These are phyloP conservation scores for Didymella glomerata DNA, from an alignment of 2,329 filamentous ascomycete species.

Conservation along the genomic window DNA sequence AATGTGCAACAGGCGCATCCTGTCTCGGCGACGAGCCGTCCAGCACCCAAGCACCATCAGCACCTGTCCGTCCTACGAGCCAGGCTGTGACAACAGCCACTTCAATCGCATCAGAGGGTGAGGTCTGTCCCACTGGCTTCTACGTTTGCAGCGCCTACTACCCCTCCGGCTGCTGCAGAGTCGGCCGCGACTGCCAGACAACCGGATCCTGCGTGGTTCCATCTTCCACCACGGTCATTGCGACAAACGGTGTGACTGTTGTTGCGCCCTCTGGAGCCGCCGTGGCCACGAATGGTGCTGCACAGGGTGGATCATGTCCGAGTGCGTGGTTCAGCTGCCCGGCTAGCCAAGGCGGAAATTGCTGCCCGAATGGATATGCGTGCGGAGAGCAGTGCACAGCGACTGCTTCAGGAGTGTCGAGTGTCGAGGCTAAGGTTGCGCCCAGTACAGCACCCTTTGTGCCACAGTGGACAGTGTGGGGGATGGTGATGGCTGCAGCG, in stretches of 20 bases:
- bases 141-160: conserved; percentile 89
- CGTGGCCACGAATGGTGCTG: conserved; percentile 45
- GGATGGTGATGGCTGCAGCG: conserved; percentile 39
- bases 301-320: conserved; percentile 67
- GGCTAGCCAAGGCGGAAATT: conserved; percentile 74
- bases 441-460: conserved; percentile 49
- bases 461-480: conserved; percentile 42
- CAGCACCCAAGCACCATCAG: conserved; percentile 49
- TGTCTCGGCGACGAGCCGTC: conserved; percentile 49
- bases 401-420: conserved; percentile 38
- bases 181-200: conserved; percentile 82
- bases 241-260: conserved; percentile 72
- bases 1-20: conserved; percentile 52
- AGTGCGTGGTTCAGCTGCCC: conserved; percentile 80
- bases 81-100: conserved; percentile 64
- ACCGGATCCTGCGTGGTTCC: conserved; percentile 73
- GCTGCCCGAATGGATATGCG: conserved; percentile 72
- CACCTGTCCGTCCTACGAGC: conserved; percentile 56
- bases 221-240: conserved; percentile 69
- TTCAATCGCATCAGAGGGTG: conserved; percentile 75
- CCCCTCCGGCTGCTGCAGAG: conserved; percentile 84
- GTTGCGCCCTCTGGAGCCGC: conserved; percentile 67
- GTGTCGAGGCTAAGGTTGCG: conserved; percentile 48
- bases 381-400: conserved; percentile 50
- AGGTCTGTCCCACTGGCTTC: conserved; percentile 83